Percentiles rank a stretch among this genome's conserved stretches.
These are phyloP conservation scores for Dendrobium catenatum DNA, from an alignment of 106 monocot species.

Conservation along the genomic window DNA sequence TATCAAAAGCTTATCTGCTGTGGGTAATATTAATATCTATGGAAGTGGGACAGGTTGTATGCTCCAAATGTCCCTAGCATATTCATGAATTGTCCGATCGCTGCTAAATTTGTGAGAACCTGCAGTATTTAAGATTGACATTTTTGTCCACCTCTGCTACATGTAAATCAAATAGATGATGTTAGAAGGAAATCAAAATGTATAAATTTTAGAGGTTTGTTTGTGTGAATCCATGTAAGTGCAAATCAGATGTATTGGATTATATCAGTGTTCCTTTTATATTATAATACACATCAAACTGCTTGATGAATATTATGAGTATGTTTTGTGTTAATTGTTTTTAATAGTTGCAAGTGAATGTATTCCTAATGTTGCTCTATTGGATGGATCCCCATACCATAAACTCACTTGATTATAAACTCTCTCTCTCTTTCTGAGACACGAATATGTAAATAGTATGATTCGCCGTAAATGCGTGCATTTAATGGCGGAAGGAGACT, in stretches of 20 bases:
- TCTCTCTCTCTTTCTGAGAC: too few relatives aligned
- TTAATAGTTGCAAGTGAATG: neutral
- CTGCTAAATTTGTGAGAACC: constrained; percentile 94
- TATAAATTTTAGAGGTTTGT: neutral
- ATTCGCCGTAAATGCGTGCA: too few relatives aligned
- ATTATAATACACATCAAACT: too few relatives aligned
- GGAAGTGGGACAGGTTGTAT: constrained; percentile 49
- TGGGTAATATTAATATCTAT: constrained; percentile 7
- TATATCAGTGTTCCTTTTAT: too few relatives aligned
- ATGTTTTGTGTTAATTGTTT: neutral
- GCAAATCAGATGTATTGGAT: too few relatives aligned
- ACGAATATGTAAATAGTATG: too few relatives aligned
- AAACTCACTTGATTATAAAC: too few relatives aligned
- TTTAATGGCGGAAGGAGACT: too few relatives aligned
- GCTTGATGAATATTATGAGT: neutral
- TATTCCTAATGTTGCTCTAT: too few relatives aligned
- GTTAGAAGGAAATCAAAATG: neutral
- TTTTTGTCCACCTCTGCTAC: constrained; percentile 84
- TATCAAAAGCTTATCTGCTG: too few relatives aligned
- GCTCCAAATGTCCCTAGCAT: constrained; percentile 94
- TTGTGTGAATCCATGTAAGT: too few relatives aligned
- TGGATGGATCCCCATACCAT: too few relatives aligned
- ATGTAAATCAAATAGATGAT: neutral
- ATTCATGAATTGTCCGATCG: constrained; percentile 87
- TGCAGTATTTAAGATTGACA: constrained; percentile 94